phyloP scores from a whole-genome alignment of 2,329 filamentous ascomycete genomes.

The Penicillium sp. region DNA sequence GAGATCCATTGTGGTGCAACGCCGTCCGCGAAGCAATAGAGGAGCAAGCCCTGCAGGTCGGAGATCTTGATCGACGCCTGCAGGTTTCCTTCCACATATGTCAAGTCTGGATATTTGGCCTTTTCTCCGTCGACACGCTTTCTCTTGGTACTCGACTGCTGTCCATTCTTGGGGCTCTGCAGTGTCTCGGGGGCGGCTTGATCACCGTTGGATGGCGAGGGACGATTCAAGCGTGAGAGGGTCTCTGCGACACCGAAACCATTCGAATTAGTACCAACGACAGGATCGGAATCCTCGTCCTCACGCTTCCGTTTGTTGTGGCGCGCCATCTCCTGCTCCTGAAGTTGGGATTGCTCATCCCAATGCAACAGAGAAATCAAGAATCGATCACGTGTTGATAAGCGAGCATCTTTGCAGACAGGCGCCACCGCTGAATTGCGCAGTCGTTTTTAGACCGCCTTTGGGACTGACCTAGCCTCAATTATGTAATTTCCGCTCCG shows the following conservation, averaged over 20 bases:
- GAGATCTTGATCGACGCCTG: conserved; percentile 58
- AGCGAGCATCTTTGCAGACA: not conserved
- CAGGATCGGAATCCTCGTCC: conserved; percentile 26
- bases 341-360: not conserved
- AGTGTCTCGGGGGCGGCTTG: conserved; percentile 7
- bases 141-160: conserved; percentile 14
- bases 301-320: conserved; percentile 39
- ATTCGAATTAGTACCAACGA: conserved; percentile 14
- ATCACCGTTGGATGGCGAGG: conserved; percentile 12
- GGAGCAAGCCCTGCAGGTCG: conserved; percentile 59
- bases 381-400: conserved; percentile 24
- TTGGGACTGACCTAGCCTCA: not conserved
- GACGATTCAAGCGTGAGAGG: conserved; percentile 32
- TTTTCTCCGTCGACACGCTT: conserved; percentile 42
- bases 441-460: not conserved
- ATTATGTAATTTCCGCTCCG: not conserved
- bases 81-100: conserved; percentile 55
- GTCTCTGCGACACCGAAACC: conserved; percentile 36
- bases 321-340: conserved; percentile 2
- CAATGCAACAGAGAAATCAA: conserved; percentile 6
- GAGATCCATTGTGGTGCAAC: conserved; percentile 65
- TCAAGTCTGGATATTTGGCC: conserved; percentile 55
- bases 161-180: conserved; percentile 6
- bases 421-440: too few relatives aligned
- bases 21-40: conserved; percentile 65